Conservation (phyloP, 305 asterid species). For the Coffea humblotiana region DNA sequence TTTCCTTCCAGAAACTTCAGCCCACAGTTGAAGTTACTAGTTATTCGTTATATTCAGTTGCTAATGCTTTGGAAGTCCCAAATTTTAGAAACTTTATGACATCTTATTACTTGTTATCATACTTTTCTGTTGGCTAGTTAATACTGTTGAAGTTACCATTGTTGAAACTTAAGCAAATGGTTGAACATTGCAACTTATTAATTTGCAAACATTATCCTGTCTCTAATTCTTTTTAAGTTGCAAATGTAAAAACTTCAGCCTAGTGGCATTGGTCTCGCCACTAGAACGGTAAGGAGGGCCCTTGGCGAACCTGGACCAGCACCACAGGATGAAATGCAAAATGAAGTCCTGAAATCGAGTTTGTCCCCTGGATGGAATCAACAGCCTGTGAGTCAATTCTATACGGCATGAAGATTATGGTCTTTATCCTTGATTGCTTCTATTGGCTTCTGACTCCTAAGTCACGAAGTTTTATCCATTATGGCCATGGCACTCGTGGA, state of each 20-base stretch:
- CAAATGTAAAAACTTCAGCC: background rate
- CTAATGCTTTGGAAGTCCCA: conserved; percentile 8
- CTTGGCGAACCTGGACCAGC: conserved; percentile 12
- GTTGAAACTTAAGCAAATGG: no score
- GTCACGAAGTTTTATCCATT: background rate
- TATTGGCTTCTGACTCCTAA: background rate
- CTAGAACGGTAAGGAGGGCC: conserved; percentile 38
- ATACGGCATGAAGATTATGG: background rate
- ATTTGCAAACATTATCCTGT: background rate
- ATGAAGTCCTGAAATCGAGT: conserved; percentile 23
- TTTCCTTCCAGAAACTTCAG: background rate
- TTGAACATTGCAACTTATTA: no score
- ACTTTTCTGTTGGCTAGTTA: background rate
- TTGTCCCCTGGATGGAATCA: conserved; percentile 42
- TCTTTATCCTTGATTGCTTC: background rate
- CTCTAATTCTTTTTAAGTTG: background rate
- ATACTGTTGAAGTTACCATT: no score
- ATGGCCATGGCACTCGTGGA: background rate
- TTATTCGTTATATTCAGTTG: background rate
- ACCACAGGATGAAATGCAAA: conserved; percentile 27
- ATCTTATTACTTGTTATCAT: no score
- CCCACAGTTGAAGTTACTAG: background rate
- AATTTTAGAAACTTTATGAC: conserved; percentile 12
- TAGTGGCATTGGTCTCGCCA: conserved; percentile 28
- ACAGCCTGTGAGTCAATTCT: conserved; percentile 51